Evolutionary conservation across 495 filamentous ascomycete genomes (phyloP), one percentile per base, ranked within the genome.

Genomic region (Xylaria sp.): DNA sequence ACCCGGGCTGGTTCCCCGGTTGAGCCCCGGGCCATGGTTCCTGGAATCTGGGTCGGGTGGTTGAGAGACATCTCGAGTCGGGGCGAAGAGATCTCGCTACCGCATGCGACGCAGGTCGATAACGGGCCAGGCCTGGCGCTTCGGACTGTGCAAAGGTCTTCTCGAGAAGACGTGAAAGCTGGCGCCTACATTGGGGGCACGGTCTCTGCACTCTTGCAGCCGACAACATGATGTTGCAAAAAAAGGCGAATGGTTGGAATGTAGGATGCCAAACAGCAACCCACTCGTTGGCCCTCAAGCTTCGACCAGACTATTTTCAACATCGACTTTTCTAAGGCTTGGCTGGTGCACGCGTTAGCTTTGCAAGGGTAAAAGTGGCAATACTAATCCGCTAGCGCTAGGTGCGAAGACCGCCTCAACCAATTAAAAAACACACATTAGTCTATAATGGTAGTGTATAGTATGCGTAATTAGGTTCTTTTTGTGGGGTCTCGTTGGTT

Each of bases 161-260:
- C 75, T 83, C 77, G 72, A 87, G 78, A 69, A 87, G 69, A 48
- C 80, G 78, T 33, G 85, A 74, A 33, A 88, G 70, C 43, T 82
- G 84, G 37, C 81, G 75, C 70, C 85, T 83, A 72, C 86, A 88
- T 68, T 81, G 80, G 66, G 83, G 82, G 71, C 86, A 88, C 41
- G 85, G 74, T 29, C 81, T 78, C 46, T 80, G 81, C 57, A 79
- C 67, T 71, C 81, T 84, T n/a, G 81, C 72, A 17, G 82, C 83
- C 61, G 83, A 83, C 57, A 88, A 72, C 85, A 87, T 88, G 58
- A 31, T 78, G 58, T 64, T 24, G 53, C 29, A 26, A 31, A 21
- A 29, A 15, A 5, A 11, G 19, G 57, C 11, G 24, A n/a, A 17
- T 33, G 26, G 26, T 46, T 43, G 50, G 19, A 12, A 61, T 19